These are phyloP conservation scores for Sphenostylis stenocarpa DNA, from an alignment of 306 rosid genomes.

Conservation along the genomic window DNA sequence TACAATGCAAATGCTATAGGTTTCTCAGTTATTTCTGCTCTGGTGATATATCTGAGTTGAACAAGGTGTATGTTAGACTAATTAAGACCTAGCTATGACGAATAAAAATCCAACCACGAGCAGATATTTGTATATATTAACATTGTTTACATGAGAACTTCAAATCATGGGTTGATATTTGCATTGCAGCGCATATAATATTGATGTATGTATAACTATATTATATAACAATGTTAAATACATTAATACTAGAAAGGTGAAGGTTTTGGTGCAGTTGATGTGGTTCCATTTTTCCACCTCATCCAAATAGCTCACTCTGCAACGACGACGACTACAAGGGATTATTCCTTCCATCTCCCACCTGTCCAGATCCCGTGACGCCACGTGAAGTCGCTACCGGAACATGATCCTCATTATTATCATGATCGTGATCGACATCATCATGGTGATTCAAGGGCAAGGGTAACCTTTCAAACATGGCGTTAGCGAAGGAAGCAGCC, in stretches of 20 bases:
- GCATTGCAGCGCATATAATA: background rate
- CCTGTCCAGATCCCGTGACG: background rate
- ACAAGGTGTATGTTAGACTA: background rate
- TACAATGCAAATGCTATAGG: too few species aligned
- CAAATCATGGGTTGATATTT: background rate
- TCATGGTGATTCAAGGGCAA: conserved; percentile 41
- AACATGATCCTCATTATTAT: background rate
- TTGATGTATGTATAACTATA: background rate
- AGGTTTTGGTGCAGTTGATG: background rate
- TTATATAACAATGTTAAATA: background rate
- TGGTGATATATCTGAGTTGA: background rate
- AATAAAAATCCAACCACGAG: too few species aligned
- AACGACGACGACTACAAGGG: background rate
- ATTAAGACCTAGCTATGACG: background rate
- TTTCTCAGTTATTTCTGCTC: background rate
- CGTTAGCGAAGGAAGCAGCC: conserved; percentile 57
- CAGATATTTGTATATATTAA: too few species aligned
- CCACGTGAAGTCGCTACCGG: background rate
- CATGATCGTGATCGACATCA: too few species aligned
- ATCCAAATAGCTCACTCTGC: background rate
- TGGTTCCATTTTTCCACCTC: background rate
- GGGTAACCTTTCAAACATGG: conserved; percentile 46
- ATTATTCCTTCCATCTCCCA: background rate
- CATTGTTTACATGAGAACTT: background rate
- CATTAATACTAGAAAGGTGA: background rate